A percentile compares a stretch with the other conserved stretches of the same genome.
These are phyloP conservation scores for Hypoxylon sp. DNA, from an alignment of 2,329 filamentous ascomycete genomes.

Conservation along the genomic window DNA sequence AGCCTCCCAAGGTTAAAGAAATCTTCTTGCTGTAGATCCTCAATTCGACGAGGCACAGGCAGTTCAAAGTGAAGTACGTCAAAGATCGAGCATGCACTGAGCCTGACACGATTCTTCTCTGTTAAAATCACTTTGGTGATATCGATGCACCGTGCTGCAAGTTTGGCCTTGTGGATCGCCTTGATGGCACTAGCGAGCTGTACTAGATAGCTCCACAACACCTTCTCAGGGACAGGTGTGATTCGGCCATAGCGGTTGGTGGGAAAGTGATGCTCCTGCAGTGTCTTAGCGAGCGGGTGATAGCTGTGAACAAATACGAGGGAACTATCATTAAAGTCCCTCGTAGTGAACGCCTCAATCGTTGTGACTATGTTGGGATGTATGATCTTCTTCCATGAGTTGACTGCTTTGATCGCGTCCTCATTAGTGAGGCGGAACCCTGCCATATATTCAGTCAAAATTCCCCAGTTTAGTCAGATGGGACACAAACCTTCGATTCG, in stretches of 20 bases:
- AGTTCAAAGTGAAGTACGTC: slow-evolving; percentile 89
- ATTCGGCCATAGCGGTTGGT: slow-evolving; percentile 61
- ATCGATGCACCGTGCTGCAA: slow-evolving; percentile 89
- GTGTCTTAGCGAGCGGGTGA: slow-evolving; percentile 88
- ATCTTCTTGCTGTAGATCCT: slow-evolving; percentile 89
- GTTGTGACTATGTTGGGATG: slow-evolving; percentile 87
- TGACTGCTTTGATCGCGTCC: slow-evolving; percentile 85
- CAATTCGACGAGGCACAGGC: slow-evolving; percentile 70
- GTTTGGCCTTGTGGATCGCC: slow-evolving; percentile 81
- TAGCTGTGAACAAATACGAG: slow-evolving; percentile 95
- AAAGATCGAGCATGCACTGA: slow-evolving; percentile 89
- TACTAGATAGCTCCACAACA: slow-evolving; percentile 91
- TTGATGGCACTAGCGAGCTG: slow-evolving; percentile 91
- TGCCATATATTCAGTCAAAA: slow-evolving; percentile 48
- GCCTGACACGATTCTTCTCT: slow-evolving; percentile 87
- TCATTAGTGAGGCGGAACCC: slow-evolving; percentile 91
- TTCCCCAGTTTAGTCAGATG: neutral
- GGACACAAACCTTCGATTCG: slow-evolving; percentile 77
- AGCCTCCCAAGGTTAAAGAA: slow-evolving; percentile 85
- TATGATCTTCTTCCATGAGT: slow-evolving; percentile 88
- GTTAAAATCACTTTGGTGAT: slow-evolving; percentile 91
- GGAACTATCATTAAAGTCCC: slow-evolving; percentile 93
- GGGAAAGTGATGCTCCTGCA: slow-evolving; percentile 83
- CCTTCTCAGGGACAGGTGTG: slow-evolving; percentile 72
- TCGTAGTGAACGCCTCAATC: slow-evolving; percentile 92